Conservation (phyloP, 495 filamentous ascomycete species). For the Amniculicola lignicola region DNA sequence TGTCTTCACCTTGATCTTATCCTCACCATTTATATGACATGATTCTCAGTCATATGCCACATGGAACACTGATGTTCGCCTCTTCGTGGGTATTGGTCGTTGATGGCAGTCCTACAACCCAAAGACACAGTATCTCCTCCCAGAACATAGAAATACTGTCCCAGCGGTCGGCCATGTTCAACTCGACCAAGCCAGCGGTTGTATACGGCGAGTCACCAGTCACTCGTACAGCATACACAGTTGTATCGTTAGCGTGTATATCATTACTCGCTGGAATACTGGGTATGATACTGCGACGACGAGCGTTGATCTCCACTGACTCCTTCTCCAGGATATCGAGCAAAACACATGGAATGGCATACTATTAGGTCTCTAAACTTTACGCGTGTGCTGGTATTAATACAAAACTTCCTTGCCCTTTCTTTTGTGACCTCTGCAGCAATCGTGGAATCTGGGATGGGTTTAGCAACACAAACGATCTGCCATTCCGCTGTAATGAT, state of each 20-base stretch:
- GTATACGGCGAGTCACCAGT: slow-evolving; percentile 20
- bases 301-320: not conserved
- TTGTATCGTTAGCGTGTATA: slow-evolving; percentile 23
- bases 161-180: too few species aligned
- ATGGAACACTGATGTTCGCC: too few species aligned
- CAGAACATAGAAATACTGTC: too few species aligned
- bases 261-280: slow-evolving; percentile 18
- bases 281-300: slow-evolving; percentile 8
- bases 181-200: not conserved
- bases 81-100: too few species aligned
- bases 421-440: slow-evolving; percentile 30
- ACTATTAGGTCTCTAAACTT: slow-evolving; percentile 24
- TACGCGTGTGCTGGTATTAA: slow-evolving; percentile 29
- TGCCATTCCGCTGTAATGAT: slow-evolving; percentile 38
- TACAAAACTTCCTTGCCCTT: slow-evolving; percentile 29
- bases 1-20: too few species aligned
- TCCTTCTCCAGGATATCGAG: slow-evolving; percentile 27
- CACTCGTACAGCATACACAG: slow-evolving; percentile 23
- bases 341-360: slow-evolving; percentile 15
- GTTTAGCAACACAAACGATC: slow-evolving; percentile 1
- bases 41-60: too few species aligned
- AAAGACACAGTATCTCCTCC: too few species aligned
- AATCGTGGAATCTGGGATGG: slow-evolving; percentile 27
- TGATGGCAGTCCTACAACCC: too few species aligned
- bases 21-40: too few species aligned